phyloP scores from a whole-genome alignment of 2,329 filamentous ascomycete genomes.

The Claviceps cyperi region DNA sequence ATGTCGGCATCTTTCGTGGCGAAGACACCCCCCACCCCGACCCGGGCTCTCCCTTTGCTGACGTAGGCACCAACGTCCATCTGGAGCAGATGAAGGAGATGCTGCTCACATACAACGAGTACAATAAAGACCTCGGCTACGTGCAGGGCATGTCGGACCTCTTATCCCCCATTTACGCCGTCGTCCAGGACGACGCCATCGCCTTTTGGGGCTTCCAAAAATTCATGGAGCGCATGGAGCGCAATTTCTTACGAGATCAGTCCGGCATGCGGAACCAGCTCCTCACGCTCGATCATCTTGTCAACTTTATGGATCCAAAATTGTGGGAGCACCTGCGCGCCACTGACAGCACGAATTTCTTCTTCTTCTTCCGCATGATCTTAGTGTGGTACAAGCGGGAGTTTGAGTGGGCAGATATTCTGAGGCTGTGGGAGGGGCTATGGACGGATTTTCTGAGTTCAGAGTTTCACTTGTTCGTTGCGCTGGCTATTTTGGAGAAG shows the following conservation, averaged over 20 bases:
- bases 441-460: slow-evolving; percentile 89
- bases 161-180: slow-evolving; percentile 87
- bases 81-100: slow-evolving; percentile 99
- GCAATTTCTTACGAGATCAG: slow-evolving; percentile 91
- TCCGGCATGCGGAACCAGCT: slow-evolving; percentile 92
- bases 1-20: slow-evolving; percentile 86
- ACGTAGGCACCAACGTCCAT: slow-evolving; percentile 88
- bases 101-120: slow-evolving; percentile 96
- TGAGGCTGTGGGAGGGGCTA: slow-evolving; percentile 79
- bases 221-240: slow-evolving; percentile 97
- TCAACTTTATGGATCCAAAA: slow-evolving; percentile 92
- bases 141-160: slow-evolving; percentile 98
- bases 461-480: slow-evolving; percentile 89
- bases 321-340: slow-evolving; percentile 81
- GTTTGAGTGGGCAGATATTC: slow-evolving; percentile 76
- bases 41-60: slow-evolving; percentile 86
- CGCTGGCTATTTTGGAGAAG: slow-evolving; percentile 86
- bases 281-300: slow-evolving; percentile 79
- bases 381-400: slow-evolving; percentile 98
- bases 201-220: slow-evolving; percentile 94
- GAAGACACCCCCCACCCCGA: slow-evolving; percentile 96
- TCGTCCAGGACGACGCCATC: slow-evolving; percentile 91
- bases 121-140: slow-evolving; percentile 88
- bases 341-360: slow-evolving; percentile 95
- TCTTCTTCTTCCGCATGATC: slow-evolving; percentile 99